Base-by-base conservation (phyloP, 352 stramenopile genomes). In the Stramenopiles sp. region DNA sequence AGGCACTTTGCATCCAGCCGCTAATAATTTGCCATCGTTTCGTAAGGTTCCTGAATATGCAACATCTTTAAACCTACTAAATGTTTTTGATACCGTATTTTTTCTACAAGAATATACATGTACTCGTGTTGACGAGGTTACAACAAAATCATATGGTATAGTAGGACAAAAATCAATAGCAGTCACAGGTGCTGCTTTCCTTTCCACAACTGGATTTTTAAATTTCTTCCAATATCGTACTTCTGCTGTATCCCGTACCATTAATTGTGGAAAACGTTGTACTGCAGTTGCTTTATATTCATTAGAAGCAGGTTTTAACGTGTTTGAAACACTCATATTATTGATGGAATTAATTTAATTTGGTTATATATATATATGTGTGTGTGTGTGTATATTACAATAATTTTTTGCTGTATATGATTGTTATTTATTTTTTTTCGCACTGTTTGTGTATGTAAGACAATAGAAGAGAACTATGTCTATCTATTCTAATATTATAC, bases 171-270 rank as follows among this genome's bases (percentile, higher is more conserved):
- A 88, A 79, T 93, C 89, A 65, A 93, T 90, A 83, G 91, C 87
- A 30, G 89, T 92, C 78, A 93, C 86, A 0, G 88, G 86, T 0
- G 87, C 89, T n/a, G 93, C 82, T 82, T 93, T 89, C 84, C 90
- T 87, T 63, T 93, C 83, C 81, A 93, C 89, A 79, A 91, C 83
- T 38, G 89, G 89, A 63, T 87, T 81, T 79, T 92, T 86, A 82
- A 92, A 93, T 84, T 92, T 93, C 78, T 91, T 91, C 89, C 89
- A 94, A 84, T 93, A 94, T 69, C 74, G 80, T 1, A 80, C 90
- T 82, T 94, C 89, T 4, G 84, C 84, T 30, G 88, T 91, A 81
- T 91, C 86, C 32, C 89, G 84, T 83, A 91, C 88, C 63, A 84
- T 92, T 81, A 88, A 86, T 13, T 86, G 79, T 43, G 89, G 88